Evolutionary conservation across 768 basidiomycete species (phyloP).

Genomic region (Pholiota microspora): DNA sequence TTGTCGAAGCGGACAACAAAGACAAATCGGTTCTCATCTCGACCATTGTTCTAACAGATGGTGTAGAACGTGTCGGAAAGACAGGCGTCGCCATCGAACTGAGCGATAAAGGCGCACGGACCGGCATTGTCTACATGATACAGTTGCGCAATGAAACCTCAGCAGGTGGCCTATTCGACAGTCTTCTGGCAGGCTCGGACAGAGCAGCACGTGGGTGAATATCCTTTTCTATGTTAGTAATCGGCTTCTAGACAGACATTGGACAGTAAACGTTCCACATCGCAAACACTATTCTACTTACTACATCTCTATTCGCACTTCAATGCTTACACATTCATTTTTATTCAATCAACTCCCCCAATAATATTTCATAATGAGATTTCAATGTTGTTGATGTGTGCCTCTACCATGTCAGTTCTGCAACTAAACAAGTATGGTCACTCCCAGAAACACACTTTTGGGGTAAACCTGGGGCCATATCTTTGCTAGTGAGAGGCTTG

Average conservation of each 20-base stretch:
- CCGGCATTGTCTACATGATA: slow-evolving; percentile 96
- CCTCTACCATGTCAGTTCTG: slow-evolving; percentile 49
- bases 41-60: slow-evolving; percentile 93
- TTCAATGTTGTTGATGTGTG: slow-evolving; percentile 2
- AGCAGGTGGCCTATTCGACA: slow-evolving; percentile 82
- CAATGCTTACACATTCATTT: slow-evolving; percentile 13
- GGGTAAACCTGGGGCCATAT: slow-evolving; percentile 77
- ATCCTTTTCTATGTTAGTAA: slow-evolving; percentile 4
- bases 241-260: slow-evolving; percentile 10
- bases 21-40: slow-evolving; percentile 82
- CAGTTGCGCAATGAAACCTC: slow-evolving; percentile 88
- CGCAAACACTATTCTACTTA: slow-evolving; percentile 7
- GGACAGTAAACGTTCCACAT: slow-evolving; percentile 3
- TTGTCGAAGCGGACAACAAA: slow-evolving; percentile 83
- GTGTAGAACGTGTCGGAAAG: slow-evolving; percentile 97
- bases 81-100: slow-evolving; percentile 97
- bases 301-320: slow-evolving; percentile 11
- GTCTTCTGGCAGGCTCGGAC: slow-evolving; percentile 85
- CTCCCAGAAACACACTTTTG: slow-evolving; percentile 74
- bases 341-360: slow-evolving; percentile 2
- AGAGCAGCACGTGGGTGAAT: slow-evolving; percentile 37
- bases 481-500: slow-evolving; percentile 53
- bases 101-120: slow-evolving; percentile 86
- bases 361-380: background rate
- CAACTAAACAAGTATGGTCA: slow-evolving; percentile 82